phyloP scores from a whole-genome alignment of 2,329 filamentous ascomycete genomes.

The Diaporthe nobilis region DNA sequence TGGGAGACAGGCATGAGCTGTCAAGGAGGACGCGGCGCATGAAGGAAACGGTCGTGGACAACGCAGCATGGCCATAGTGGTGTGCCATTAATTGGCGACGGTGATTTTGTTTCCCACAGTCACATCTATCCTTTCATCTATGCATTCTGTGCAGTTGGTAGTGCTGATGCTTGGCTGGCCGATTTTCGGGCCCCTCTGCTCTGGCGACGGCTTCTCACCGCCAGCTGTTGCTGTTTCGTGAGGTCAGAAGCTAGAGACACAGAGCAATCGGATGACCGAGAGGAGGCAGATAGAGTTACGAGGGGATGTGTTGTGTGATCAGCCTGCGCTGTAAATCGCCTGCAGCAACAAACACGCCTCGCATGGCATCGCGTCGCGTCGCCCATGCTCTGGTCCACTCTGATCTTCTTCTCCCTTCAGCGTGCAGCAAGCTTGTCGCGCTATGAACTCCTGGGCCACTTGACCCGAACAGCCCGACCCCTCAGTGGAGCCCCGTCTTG shows the following conservation, averaged over 20 bases:
- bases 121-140: neutral
- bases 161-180: slow-evolving; percentile 29
- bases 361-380: slow-evolving; percentile 14
- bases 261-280: neutral
- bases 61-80: neutral
- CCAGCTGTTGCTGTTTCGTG: slow-evolving; percentile 31
- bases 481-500: slow-evolving; percentile 26
- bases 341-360: slow-evolving; percentile 10
- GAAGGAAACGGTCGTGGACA: neutral
- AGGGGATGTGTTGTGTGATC: slow-evolving; percentile 11
- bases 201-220: slow-evolving; percentile 10
- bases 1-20: slow-evolving; percentile 33
- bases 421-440: slow-evolving; percentile 29
- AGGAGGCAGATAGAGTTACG: slow-evolving; percentile 23
- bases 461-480: slow-evolving; percentile 31
- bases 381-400: slow-evolving; percentile 6
- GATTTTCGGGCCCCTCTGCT: slow-evolving; percentile 11
- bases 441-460: slow-evolving; percentile 29
- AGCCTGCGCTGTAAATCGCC: neutral
- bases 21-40: slow-evolving; percentile 14
- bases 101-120: slow-evolving; percentile 1
- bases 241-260: slow-evolving; percentile 8
- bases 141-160: neutral
- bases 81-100: slow-evolving; percentile 2
- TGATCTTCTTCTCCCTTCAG: neutral